Evolutionary conservation across 257 asterid species (phyloP), one percentile per base, ranked within the genome.

Genomic region (Nicotiana benthamiana): DNA sequence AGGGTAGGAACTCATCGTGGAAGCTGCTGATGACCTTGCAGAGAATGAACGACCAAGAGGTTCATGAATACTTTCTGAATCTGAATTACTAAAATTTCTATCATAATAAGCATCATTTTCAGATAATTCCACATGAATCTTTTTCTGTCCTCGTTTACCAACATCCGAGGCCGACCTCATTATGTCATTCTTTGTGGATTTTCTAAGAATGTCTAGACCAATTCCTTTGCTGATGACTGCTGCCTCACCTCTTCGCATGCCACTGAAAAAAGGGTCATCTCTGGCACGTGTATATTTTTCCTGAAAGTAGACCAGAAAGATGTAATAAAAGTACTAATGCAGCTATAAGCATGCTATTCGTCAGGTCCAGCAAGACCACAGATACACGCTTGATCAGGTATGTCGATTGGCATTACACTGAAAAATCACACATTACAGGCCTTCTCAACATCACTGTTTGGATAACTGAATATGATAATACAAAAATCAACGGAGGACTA

Each of bases 221-320:
- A 77, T 83, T 62, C 83, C 91, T 83, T 84, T 90, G 82, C 84
- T 86, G 43, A 24, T 70, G 36, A 24, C 56, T 40, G 81, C 84
- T 60, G 92, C 90, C 75, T 90, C 93, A 60, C 91, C 91, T 86
- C 89, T 91, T 83, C 94, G 86, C 91, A 93, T 91, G 40, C 97
- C 96, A 67, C 87, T 83, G 70, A 93, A 90, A 86, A 85, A 88
- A 24, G 92, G 92, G 81, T 87, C 83, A 77, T 93, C 94, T 30
- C 96, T 93, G 79, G 90, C 89, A 80, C 97, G 91, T 60, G 63
- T 79, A 78, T 86, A 93, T 65, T 78, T 43, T 78, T 36, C 62
- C 79, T 74, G 79, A 16, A 74, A 74, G 79, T 74, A 26, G 17
- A 48, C 43, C 17, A 74, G 79, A 48, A 48, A 74, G 36, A 74